A percentile compares a stretch with the other conserved stretches of the same genome.
phyloP scores from a whole-genome alignment of 1,284 basidiomycete species.

The Trichosporon coremiiforme region DNA sequence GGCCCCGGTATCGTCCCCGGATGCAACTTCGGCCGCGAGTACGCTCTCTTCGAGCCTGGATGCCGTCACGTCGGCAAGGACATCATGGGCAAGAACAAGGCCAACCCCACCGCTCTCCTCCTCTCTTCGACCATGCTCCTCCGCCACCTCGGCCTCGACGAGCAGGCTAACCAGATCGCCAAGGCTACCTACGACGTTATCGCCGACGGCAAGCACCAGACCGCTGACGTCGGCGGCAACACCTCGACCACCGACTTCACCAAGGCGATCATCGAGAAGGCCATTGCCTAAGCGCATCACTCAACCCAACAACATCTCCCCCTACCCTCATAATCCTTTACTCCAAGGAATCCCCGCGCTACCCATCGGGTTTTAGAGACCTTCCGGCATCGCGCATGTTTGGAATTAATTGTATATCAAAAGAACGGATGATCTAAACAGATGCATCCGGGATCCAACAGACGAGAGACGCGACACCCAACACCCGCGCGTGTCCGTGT shows the following conservation, averaged over 20 bases:
- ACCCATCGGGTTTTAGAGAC: conserved; percentile 18
- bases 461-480: background rate
- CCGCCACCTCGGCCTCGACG: conserved; percentile 91
- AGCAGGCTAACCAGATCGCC: conserved; percentile 93
- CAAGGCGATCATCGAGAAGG: conserved; percentile 70
- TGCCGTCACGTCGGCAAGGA: conserved; percentile 98
- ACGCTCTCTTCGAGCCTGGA: conserved; percentile 97
- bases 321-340: conserved; percentile 6
- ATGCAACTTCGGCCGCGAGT: conserved; percentile 97
- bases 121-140: conserved; percentile 98
- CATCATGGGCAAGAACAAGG: conserved; percentile 95
- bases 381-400: conserved; percentile 19
- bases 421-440: conserved; percentile 17
- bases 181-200: conserved; percentile 92
- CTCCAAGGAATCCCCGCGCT: conserved; percentile 4
- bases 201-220: conserved; percentile 83
- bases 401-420: conserved; percentile 19
- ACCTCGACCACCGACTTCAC: conserved; percentile 92
- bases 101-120: conserved; percentile 98
- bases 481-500: background rate
- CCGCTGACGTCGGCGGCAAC: conserved; percentile 91
- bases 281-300: conserved; percentile 32
- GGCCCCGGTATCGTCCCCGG: conserved; percentile 97
- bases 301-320: background rate
- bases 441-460: conserved; percentile 17